phyloP scores from a whole-genome alignment of 805 yeast genomes.

The Candida sithepensis region DNA sequence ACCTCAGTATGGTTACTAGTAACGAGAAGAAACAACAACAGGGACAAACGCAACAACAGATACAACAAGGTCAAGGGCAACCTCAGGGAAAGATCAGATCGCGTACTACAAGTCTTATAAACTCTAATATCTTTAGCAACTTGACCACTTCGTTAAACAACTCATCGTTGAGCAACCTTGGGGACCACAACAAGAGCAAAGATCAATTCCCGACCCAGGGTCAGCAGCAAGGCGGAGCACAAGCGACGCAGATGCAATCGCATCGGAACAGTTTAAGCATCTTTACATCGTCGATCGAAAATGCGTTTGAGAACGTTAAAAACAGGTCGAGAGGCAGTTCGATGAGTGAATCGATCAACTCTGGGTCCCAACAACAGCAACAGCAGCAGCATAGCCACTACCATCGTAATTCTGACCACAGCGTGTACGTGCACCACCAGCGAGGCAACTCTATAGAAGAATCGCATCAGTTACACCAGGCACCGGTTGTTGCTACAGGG shows the following conservation, averaged over 20 bases:
- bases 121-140: slow-evolving; percentile 17
- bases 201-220: too few species aligned
- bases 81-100: slow-evolving; percentile 23
- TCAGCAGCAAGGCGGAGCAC: too few species aligned
- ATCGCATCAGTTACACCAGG: not conserved
- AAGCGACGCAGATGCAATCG: too few species aligned
- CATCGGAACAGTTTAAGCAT: slow-evolving; percentile 16
- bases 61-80: not conserved
- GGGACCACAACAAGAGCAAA: not conserved
- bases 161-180: not conserved
- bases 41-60: not conserved
- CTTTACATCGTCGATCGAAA: slow-evolving; percentile 28
- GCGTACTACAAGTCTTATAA: slow-evolving; percentile 32
- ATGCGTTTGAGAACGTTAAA: slow-evolving; percentile 30
- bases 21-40: not conserved
- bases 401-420: not conserved
- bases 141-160: slow-evolving; percentile 3
- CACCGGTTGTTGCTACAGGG: too few species aligned
- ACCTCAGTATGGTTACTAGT: not conserved
- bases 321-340: slow-evolving; percentile 30
- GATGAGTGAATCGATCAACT: slow-evolving; percentile 7
- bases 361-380: slow-evolving; percentile 4
- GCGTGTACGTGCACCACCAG: not conserved
- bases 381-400: not conserved
- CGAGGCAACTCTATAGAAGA: not conserved